phyloP scores from a whole-genome alignment of 1,284 basidiomycete species.

The Pyrrhoderma noxium region DNA sequence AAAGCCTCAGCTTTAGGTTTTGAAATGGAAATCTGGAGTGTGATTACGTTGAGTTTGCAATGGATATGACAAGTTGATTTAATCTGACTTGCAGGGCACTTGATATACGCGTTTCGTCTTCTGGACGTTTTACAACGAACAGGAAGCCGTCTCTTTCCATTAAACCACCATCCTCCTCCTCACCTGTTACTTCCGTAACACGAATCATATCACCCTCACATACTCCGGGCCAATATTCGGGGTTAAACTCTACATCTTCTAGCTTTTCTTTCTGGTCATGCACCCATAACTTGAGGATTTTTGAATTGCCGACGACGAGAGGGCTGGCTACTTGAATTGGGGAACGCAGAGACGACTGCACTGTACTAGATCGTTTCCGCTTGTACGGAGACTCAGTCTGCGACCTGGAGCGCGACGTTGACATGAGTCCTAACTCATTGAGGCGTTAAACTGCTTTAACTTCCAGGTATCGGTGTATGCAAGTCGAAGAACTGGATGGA shows the following conservation, averaged over 20 bases:
- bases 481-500: background rate
- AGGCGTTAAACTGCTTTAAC: no score
- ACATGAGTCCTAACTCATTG: slow-evolving; percentile 32
- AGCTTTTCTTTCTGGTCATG: slow-evolving; percentile 45
- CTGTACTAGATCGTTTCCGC: slow-evolving; percentile 65
- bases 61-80: background rate
- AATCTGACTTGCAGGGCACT: slow-evolving; percentile 55
- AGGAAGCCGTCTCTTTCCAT: slow-evolving; percentile 40
- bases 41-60: background rate
- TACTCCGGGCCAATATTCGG: slow-evolving; percentile 67
- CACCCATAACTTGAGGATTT: slow-evolving; percentile 62
- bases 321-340: slow-evolving; percentile 29
- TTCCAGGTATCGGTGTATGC: no score
- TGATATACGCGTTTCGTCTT: slow-evolving; percentile 48
- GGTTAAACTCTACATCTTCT: slow-evolving; percentile 54
- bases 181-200: slow-evolving; percentile 39
- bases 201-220: slow-evolving; percentile 63
- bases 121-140: slow-evolving; percentile 46
- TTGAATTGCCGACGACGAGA: slow-evolving; percentile 53
- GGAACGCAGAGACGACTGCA: slow-evolving; percentile 48
- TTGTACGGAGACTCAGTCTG: slow-evolving; percentile 42
- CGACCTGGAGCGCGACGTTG: slow-evolving; percentile 52
- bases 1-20: slow-evolving; percentile 63
- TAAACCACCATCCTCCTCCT: slow-evolving; percentile 28
- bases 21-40: slow-evolving; percentile 62